Conservation (phyloP, 352 stramenopile genomes). For the Blastocystis hominis region DNA sequence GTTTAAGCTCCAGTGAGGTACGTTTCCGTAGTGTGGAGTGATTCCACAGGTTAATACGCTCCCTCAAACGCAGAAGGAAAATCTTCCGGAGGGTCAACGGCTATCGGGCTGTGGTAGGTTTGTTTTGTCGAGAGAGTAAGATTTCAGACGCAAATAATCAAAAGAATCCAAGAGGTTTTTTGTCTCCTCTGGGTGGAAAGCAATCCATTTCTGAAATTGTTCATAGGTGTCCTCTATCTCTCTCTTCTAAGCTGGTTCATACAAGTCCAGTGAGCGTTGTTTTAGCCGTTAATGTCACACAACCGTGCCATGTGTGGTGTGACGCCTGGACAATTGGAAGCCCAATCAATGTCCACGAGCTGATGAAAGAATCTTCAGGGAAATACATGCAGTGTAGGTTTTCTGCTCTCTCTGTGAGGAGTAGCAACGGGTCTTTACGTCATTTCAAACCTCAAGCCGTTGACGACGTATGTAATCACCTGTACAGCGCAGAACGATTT, state of each 20-base stretch:
- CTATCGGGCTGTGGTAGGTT: background rate
- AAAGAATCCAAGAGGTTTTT: background rate
- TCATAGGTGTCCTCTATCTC: background rate
- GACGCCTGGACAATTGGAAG: background rate
- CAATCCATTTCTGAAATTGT: background rate
- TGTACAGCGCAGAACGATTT: background rate
- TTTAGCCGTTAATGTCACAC: background rate
- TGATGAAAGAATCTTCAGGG: background rate
- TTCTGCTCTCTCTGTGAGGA: background rate
- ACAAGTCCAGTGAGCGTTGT: background rate
- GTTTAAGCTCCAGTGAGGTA: no score
- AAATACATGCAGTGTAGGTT: background rate
- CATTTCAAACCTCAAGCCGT: background rate
- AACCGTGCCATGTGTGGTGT: slow-evolving; percentile 9
- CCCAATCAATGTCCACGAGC: background rate
- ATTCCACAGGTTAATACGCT: background rate
- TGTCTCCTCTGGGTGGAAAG: background rate
- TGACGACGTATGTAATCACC: slow-evolving; percentile 25
- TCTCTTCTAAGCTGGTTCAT: background rate
- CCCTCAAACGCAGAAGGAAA: background rate
- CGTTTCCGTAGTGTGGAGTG: background rate
- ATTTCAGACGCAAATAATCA: background rate
- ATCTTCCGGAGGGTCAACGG: no score
- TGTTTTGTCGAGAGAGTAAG: background rate
- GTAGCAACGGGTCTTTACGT: background rate